Evolutionary conservation across 2,329 filamentous ascomycete species (phyloP), one percentile per base, ranked within the genome.

Genomic region (Lasiodiplodia sp.): DNA sequence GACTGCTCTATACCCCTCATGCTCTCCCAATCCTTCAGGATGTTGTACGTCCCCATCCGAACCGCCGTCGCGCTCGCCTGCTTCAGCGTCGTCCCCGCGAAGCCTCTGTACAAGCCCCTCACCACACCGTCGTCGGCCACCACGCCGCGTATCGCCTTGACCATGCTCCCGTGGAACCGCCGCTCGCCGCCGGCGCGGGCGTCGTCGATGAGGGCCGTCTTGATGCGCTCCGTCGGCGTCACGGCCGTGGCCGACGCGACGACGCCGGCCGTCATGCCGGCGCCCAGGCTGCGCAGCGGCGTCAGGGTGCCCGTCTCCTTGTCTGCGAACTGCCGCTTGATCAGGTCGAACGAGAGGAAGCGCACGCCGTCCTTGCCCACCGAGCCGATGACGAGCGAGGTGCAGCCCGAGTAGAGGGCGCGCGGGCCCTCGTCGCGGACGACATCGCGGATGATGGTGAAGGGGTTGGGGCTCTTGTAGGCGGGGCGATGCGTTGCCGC

Each of bases 211-310:
- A 91, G 75, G 0, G 88, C 88, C 1, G 90, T 92, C 75, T 91
- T 92, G 73, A 92, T 87, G 18, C 89, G 83, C 73, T 92, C 90
- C 0, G 88, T 90, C 0, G 90, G 90, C 2, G 89, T 92, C 0
- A 92, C 89, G 1, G 88, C 88, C n/a, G 86, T 83, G 0, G 89
- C 89, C 79, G 97, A 97, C 83, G 98, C 95, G 72, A 98, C 88
- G 66, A 94, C 96, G 76, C 96, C 96, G 64, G 95, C 96, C n/a
- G 91, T 92, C 68, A 93, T 93, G 71, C 96, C 96, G 68, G 96
- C 96, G 74, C 97, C 85, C 75, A 98, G 92, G 69, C 94, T 97
- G 73, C 96, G 92, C 78, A 97, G 81, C 64, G 92, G 88, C 76
- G 92, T 97, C 58, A 94, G 92, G 81, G 90, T 76, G 0, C 88